These are phyloP conservation scores for Trichoderma gracile DNA, from an alignment of 2,329 filamentous ascomycete genomes.

Conservation along the genomic window DNA sequence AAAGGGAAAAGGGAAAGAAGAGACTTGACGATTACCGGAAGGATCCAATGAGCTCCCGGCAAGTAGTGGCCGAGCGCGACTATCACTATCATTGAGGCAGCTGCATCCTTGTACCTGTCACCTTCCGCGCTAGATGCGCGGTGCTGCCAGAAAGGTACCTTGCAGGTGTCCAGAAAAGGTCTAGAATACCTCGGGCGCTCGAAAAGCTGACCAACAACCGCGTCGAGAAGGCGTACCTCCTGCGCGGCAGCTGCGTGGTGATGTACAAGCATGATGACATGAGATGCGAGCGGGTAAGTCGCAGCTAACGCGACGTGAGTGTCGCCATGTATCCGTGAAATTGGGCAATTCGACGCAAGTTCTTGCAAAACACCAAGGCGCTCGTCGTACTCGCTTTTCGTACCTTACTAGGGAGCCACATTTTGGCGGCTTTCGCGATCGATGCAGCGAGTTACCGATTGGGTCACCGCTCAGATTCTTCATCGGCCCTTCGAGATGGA, in stretches of 20 bases:
- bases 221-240: too few species aligned
- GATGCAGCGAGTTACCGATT: background rate
- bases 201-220: too few species aligned
- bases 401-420: too few species aligned
- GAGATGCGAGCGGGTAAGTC: background rate
- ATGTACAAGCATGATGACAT: background rate
- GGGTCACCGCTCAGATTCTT: background rate
- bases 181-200: background rate
- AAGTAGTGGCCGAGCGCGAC: background rate
- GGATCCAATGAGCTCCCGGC: background rate
- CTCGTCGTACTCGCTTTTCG: too few species aligned
- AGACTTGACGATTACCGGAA: background rate
- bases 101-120: slow-evolving; percentile 6
- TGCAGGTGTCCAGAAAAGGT: background rate
- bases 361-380: too few species aligned
- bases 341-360: too few species aligned
- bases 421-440: background rate
- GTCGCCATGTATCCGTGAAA: background rate
- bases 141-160: background rate
- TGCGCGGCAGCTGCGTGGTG: too few species aligned
- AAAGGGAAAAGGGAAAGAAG: background rate
- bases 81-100: slow-evolving; percentile 17
- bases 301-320: background rate
- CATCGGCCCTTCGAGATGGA: slow-evolving; percentile 13
- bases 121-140: slow-evolving; percentile 17